Percentiles rank a stretch among this genome's conserved stretches.
These are phyloP conservation scores for Nectriaceae sp. DNA, from an alignment of 2,329 filamentous ascomycete genomes.

Conservation along the genomic window DNA sequence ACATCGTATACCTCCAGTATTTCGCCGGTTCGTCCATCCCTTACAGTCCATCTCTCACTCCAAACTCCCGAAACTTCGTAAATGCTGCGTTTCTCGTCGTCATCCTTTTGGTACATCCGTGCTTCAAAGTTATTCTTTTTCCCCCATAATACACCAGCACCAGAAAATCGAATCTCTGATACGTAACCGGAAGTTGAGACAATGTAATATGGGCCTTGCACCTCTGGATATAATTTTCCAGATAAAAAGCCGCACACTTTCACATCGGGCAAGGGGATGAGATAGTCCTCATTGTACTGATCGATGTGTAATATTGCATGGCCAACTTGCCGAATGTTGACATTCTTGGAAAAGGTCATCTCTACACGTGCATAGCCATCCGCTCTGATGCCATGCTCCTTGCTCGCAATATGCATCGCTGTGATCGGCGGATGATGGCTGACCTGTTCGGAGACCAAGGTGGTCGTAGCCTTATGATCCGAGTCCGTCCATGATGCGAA, in stretches of 20 bases:
- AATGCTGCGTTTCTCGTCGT: constrained; percentile 19
- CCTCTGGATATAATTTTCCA: constrained; percentile 51
- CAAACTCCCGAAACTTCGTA: constrained; percentile 20
- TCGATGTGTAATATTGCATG: constrained; percentile 53
- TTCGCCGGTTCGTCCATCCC: constrained; percentile 33
- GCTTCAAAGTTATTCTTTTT: constrained; percentile 48
- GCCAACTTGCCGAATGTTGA: constrained; percentile 53
- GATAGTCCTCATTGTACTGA: constrained; percentile 48
- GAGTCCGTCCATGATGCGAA: constrained; percentile 41
- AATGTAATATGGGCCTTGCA: constrained; percentile 47
- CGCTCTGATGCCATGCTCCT: constrained; percentile 45
- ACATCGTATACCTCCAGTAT: constrained; percentile 39
- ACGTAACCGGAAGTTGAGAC: constrained; percentile 47
- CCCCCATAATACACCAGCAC: constrained; percentile 42
- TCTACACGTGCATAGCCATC: constrained; percentile 55
- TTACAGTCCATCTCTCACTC: constrained; percentile 23
- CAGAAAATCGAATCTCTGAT: constrained; percentile 49
- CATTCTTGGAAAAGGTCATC: constrained; percentile 51
- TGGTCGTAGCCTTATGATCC: constrained; percentile 22
- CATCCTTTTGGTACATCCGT: constrained; percentile 40
- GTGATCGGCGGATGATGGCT: constrained; percentile 56
- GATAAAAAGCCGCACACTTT: constrained; percentile 50
- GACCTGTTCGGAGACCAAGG: constrained; percentile 48
- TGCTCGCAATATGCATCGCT: constrained; percentile 50
- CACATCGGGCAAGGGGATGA: constrained; percentile 51